Evolutionary conservation across 352 stramenopile genomes (phyloP).

Genomic region (Blastocystis hominis): DNA sequence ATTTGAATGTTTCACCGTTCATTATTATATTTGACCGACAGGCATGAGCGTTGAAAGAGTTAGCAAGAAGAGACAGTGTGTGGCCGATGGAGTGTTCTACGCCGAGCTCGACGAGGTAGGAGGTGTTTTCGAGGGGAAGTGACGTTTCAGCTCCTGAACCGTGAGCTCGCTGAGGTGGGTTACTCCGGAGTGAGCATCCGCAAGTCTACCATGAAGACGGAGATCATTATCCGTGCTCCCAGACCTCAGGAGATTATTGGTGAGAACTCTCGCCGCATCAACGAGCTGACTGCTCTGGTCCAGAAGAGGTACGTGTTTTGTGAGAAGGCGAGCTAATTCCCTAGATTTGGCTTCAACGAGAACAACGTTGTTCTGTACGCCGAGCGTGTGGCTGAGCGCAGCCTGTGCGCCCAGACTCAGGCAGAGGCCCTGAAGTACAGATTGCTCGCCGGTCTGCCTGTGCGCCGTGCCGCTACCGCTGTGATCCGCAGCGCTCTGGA

Average conservation of each 20-base stretch:
- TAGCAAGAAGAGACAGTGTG: constrained; percentile 98
- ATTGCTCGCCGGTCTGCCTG: constrained; percentile 88
- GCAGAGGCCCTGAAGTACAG: constrained; percentile 99
- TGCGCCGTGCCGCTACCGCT: constrained; percentile 94
- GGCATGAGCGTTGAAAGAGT: constrained; percentile 66
- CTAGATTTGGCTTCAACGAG: constrained; percentile 77
- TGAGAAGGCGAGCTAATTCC: neutral
- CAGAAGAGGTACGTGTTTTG: constrained; percentile 78
- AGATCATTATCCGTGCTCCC: constrained; percentile 98
- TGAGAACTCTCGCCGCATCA: constrained; percentile 97
- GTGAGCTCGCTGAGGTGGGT: constrained; percentile 78
- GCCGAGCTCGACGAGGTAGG: constrained; percentile 83
- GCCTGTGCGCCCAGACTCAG: constrained; percentile 92
- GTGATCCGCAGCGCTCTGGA: constrained; percentile 99
- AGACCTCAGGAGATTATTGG: constrained; percentile 95
- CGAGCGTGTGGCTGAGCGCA: constrained; percentile 92
- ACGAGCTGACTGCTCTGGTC: constrained; percentile 93
- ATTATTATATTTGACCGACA: neutral
- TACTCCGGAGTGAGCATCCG: constrained; percentile 84
- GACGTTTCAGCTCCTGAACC: constrained; percentile 74
- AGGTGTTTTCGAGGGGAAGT: constrained; percentile 66
- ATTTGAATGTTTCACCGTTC: neutral
- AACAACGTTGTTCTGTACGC: constrained; percentile 92
- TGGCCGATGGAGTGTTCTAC: constrained; percentile 99
- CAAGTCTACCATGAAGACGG: constrained; percentile 92